A percentile compares a stretch with the other conserved stretches of the same genome.
Evolutionary conservation across 768 basidiomycete species (phyloP).

Genomic region (Amanita inopinata): DNA sequence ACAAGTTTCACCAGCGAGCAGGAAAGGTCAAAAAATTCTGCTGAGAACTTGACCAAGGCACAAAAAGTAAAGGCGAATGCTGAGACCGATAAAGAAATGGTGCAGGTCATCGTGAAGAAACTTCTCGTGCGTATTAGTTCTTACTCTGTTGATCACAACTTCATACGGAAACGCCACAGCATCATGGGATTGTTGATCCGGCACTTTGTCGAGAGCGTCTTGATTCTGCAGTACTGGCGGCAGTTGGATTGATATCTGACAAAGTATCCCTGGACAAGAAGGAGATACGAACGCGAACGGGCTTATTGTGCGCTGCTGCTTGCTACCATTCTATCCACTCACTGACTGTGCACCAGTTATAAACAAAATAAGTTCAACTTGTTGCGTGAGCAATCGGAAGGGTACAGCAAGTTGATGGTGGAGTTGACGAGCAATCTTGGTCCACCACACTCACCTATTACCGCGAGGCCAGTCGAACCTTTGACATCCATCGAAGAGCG

Average conservation of each 20-base stretch:
- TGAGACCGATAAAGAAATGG: slow-evolving; percentile 53
- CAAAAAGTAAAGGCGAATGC: slow-evolving; percentile 40
- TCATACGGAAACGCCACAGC: slow-evolving; percentile 28
- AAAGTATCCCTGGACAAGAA: slow-evolving; percentile 62
- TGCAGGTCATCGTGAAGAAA: slow-evolving; percentile 48
- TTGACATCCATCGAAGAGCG: slow-evolving; percentile 49
- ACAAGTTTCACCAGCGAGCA: slow-evolving; percentile 22
- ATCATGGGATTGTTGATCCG: slow-evolving; percentile 44
- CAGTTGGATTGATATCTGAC: slow-evolving; percentile 61
- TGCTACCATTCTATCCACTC: slow-evolving; percentile 1
- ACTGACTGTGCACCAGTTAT: slow-evolving; percentile 48
- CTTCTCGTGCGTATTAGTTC: slow-evolving; percentile 42
- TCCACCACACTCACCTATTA: slow-evolving; percentile 57
- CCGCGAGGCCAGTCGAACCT: slow-evolving; percentile 57
- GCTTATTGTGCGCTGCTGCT: slow-evolving; percentile 56
- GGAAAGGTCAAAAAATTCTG: slow-evolving; percentile 18
- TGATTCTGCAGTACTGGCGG: slow-evolving; percentile 53
- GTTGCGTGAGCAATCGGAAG: slow-evolving; percentile 93
- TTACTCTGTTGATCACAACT: slow-evolving; percentile 4
- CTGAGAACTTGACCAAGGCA: slow-evolving; percentile 23
- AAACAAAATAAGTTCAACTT: slow-evolving; percentile 99
- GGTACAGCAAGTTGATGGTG: slow-evolving; percentile 85
- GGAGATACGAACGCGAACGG: slow-evolving; percentile 72
- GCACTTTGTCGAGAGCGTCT: slow-evolving; percentile 65
- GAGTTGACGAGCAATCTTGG: slow-evolving; percentile 76